Base-by-base conservation (phyloP, 2,329 filamentous ascomycete species). In the Hymenoscyphus infarciens region DNA sequence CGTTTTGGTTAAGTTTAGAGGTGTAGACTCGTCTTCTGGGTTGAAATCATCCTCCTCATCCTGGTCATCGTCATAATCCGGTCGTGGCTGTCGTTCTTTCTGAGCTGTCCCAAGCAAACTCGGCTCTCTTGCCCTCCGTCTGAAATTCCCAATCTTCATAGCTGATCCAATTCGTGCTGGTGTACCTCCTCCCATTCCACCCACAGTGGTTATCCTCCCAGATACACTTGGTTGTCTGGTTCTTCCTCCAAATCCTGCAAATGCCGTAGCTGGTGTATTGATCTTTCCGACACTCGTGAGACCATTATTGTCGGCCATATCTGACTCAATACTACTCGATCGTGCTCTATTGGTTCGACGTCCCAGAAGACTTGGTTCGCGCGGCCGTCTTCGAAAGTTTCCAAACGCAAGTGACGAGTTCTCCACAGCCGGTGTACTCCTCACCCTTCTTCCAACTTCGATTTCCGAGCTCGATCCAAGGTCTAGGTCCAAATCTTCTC, bases 21-120 rank as follows among this genome's bases (percentile, higher is more conserved):
- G 87, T 6, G 88, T 91, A 16, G 87, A 88, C 75, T 89, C 87
- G 31, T 85, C 86, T 62, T 90, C 86, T 0, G 82, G 87, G 59
- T 78, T 81, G 70, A 85, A 88, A 67, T 83, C 81, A 25, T 83
- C 80, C 35, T 71, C 71, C 13, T 72, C 68, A 31, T 82, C 79
- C 4, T 70, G 65, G 35, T 71, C 68, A 31, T 82, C 79, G 3
- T 70, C 65, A 38, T 66, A 80, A 27, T 81, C 78, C 11, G 64
- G 38, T 78, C 75, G 35, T 68, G 69, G 35, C 75, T 76, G 31
- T 71, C 73, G 63, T 72, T 67, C 58, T 71, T 63, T 74, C 73
- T 33, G 72, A 10, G 64, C 69, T 22, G 71, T 73, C 59, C 83
- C 81, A 52, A 88, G 73, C 61, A 88, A 87, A 72, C 85, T 88